Percentiles rank a stretch among this genome's conserved stretches.
phyloP scores from a whole-genome alignment of 1,284 basidiomycete genomes.

The Marasmius sp. region DNA sequence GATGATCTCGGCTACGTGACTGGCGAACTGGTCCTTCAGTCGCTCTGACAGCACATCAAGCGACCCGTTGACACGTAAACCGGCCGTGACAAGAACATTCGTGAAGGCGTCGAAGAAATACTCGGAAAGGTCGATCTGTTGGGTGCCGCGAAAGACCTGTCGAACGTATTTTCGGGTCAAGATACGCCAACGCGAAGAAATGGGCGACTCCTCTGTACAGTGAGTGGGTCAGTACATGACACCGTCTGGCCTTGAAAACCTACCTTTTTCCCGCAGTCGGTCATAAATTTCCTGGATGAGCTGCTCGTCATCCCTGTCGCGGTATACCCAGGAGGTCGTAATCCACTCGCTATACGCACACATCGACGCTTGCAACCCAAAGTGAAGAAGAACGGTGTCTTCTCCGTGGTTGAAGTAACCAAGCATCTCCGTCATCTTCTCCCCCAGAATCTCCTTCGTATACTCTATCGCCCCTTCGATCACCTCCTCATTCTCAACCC shows the following conservation, averaged over 20 bases:
- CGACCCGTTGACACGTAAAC: conserved; percentile 28
- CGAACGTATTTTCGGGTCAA: conserved; percentile 29
- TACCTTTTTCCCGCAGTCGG: conserved; percentile 35
- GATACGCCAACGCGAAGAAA: conserved; percentile 43
- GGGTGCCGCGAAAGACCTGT: conserved; percentile 4
- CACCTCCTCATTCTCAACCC: neutral
- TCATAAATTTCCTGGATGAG: conserved; percentile 32
- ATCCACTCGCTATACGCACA: conserved; percentile 39
- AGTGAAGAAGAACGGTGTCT: conserved; percentile 43
- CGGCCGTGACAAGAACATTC: conserved; percentile 44
- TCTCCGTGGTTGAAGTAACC: conserved; percentile 27
- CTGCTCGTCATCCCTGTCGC: conserved; percentile 36
- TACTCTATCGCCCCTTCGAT: neutral
- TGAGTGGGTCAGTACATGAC: conserved; percentile 5
- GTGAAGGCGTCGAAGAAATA: conserved; percentile 39
- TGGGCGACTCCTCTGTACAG: conserved; percentile 35
- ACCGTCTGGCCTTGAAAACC: conserved; percentile 7
- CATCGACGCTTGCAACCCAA: conserved; percentile 43
- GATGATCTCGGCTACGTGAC: conserved; percentile 27
- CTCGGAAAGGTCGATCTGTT: conserved; percentile 28
- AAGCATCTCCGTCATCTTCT: conserved; percentile 2
- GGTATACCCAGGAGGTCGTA: conserved; percentile 40
- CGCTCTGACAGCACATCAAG: conserved; percentile 22
- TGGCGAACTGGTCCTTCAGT: conserved; percentile 37
- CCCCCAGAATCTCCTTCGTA: conserved; percentile 5